These are phyloP conservation scores for Posidonia oceanica DNA, from an alignment of 116 monocot genomes.

Conservation along the genomic window DNA sequence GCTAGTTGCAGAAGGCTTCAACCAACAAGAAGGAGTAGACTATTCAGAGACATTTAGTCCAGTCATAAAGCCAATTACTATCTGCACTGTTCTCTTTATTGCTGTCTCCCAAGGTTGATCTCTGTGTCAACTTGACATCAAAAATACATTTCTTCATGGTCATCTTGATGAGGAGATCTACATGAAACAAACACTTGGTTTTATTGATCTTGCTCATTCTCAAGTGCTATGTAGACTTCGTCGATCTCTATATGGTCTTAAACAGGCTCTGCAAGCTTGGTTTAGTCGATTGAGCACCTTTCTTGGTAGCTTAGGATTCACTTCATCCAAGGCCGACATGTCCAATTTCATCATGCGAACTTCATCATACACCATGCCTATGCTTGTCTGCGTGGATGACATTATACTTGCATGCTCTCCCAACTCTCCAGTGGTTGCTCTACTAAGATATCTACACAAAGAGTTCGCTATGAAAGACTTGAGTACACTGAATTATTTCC, in stretches of 20 bases:
- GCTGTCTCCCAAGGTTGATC: neutral
- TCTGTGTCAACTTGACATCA: neutral
- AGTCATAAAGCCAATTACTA: neutral
- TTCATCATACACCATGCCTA: neutral
- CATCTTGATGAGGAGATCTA: neutral
- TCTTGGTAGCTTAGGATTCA: neutral
- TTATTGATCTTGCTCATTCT: neutral
- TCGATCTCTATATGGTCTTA: neutral
- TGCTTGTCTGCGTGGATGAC: neutral
- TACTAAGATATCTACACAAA: too few species aligned
- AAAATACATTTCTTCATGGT: neutral
- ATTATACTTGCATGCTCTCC: neutral
- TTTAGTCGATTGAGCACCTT: neutral
- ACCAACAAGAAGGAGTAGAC: neutral
- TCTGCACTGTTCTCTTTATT: neutral
- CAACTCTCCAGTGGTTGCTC: too few species aligned
- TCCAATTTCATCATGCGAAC: neutral
- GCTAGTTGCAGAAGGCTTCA: neutral
- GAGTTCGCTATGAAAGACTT: too few species aligned
- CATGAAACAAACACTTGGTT: neutral
- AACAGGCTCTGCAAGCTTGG: neutral
- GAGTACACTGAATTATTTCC: too few species aligned
- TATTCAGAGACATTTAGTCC: neutral
- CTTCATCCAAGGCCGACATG: neutral
- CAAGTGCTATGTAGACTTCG: neutral